These are phyloP conservation scores for Dendrocalamus latiflorus DNA, from an alignment of 202 grass and related monocot genomes.

Conservation along the genomic window DNA sequence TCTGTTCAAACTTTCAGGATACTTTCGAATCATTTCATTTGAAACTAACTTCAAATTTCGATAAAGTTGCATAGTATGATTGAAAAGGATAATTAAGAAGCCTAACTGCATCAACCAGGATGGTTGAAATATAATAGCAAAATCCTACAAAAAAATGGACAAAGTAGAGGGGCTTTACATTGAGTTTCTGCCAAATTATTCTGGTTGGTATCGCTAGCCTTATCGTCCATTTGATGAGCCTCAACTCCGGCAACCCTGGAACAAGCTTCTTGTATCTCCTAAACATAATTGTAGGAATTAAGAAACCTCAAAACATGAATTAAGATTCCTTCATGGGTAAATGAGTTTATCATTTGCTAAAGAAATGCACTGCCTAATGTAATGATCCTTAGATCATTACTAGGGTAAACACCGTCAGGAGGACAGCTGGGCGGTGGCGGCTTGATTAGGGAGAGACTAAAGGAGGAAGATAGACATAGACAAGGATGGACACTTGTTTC, in stretches of 20 bases:
- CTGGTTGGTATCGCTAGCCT: not conserved
- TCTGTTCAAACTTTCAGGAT: constrained; percentile 3
- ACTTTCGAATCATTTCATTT: not conserved
- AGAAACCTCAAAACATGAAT: not conserved
- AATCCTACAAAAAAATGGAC: not conserved
- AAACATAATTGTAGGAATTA: constrained; percentile 1
- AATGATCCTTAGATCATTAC: no score
- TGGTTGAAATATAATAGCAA: not conserved
- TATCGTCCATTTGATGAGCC: constrained; percentile 7
- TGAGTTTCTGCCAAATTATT: constrained; percentile 14
- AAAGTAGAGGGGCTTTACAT: constrained; percentile 16
- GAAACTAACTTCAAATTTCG: not conserved
- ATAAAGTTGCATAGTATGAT: not conserved
- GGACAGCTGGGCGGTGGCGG: no score
- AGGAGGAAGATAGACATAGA: no score
- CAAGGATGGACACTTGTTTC: no score
- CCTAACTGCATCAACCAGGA: not conserved
- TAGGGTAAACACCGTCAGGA: no score
- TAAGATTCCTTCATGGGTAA: not conserved
- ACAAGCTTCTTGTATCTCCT: constrained; percentile 17
- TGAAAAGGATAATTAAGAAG: not conserved
- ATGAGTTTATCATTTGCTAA: not conserved
- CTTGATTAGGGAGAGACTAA: no score
- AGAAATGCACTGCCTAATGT: not conserved
- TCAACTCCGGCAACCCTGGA: not conserved